Base-by-base conservation (phyloP, 371 early-diverging fungal species). In the Mortierella sp. region DNA sequence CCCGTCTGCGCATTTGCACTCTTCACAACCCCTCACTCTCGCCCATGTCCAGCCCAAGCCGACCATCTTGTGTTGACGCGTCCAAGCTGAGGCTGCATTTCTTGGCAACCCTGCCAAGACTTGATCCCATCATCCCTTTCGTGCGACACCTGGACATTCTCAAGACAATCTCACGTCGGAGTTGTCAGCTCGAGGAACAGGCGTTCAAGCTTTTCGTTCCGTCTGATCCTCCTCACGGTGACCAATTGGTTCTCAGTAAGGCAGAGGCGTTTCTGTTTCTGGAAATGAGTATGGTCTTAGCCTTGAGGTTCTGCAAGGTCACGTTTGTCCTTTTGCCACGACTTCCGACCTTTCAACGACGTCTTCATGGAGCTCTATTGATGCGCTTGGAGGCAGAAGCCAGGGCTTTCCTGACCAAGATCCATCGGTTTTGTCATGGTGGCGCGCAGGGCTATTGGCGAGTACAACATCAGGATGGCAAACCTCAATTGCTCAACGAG, bases 211-310 rank as follows among this genome's bases (percentile, higher is more conserved):
- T 34, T 34, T 10, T 34, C 10, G 34, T 34, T 34, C 34, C 34
- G 34, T 2, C 40, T n/a, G 2, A 25, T 40, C 37, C 40, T 43
- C 50, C 55, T n/a, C 43, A 19, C 34, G 14, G 13, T 24, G 13
- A 6, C 47, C 34, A 10, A 7, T 34, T 19, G 47, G 7, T 9
- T 7, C 47, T 46, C 24, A 46, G 22, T 7, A 43, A 50, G 19
- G 37, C 40, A n/a, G 43, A 61, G 16, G 57, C 1, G 1, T 43
- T 47, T 4, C 43, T 72, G 1, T 43, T 47, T 4, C 43, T 72
- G 40, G 50, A 49, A 10, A 44, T 44, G 39, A 73, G 74, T 50
- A 62, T 73, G 67, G 29, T 48, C 39, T 49, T 73, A 0, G 53
- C 63, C 9, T 41, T 56, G 17, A 46, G 60, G 24, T 67, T 63